Percentiles rank a stretch among this genome's conserved stretches.
Evolutionary conservation across 768 basidiomycete genomes (phyloP).

Genomic region (Mycena vitilis): DNA sequence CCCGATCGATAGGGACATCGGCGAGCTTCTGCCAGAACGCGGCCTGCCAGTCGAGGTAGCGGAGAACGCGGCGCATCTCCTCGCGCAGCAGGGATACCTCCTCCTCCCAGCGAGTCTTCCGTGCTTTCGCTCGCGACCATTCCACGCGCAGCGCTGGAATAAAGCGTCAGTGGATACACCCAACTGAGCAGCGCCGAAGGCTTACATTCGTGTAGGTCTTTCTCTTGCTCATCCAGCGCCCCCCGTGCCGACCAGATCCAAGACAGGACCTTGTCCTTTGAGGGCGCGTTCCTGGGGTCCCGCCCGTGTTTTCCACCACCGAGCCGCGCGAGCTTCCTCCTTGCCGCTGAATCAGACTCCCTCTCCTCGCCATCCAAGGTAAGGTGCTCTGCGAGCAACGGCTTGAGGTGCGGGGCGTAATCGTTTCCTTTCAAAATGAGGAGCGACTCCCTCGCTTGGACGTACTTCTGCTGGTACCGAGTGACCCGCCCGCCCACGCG

Average conservation of each 20-base stretch:
- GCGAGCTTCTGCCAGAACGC: no score
- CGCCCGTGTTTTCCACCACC: background rate
- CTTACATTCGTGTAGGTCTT: conserved; percentile 9
- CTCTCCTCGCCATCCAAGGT: background rate
- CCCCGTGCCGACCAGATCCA: conserved; percentile 22
- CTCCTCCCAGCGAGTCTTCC: background rate
- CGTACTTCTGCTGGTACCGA: background rate
- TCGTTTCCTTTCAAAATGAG: background rate
- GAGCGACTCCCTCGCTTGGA: background rate
- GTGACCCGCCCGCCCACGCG: background rate
- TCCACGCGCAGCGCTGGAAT: conserved; percentile 28
- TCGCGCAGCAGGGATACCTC: conserved; percentile 30
- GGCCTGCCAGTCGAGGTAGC: background rate
- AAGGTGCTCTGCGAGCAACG: no score
- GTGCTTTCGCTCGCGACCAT: conserved; percentile 22
- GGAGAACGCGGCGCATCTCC: conserved; percentile 24
- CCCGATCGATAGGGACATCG: no score
- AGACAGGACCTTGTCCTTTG: background rate
- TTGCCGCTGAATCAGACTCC: background rate
- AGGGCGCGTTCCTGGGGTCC: background rate
- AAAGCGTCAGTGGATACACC: no score
- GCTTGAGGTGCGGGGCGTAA: no score
- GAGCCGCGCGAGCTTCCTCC: background rate
- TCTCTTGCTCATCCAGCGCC: background rate
- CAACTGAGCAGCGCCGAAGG: no score